Conservation (phyloP, 176 grass and related monocot genomes). For the Triticum timopheevii region DNA sequence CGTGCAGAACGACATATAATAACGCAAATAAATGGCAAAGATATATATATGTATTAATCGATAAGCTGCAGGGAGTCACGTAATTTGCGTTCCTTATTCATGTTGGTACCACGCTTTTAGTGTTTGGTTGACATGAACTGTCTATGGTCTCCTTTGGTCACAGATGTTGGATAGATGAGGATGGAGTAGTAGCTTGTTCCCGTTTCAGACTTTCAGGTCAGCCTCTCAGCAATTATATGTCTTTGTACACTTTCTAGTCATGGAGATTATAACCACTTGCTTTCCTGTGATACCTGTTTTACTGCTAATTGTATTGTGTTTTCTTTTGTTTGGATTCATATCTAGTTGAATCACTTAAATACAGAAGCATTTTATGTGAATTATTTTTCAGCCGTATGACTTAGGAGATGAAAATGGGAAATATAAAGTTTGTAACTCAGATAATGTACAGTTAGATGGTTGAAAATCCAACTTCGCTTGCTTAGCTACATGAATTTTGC, state of each 20-base stretch:
- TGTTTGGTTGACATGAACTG: not conserved
- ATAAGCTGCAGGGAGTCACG: not conserved
- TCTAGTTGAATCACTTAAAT: not conserved
- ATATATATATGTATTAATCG: not conserved
- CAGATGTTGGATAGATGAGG: not conserved
- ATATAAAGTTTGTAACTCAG: not conserved
- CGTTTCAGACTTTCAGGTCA: not conserved
- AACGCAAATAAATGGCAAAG: slow-evolving; percentile 3
- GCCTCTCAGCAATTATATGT: not conserved
- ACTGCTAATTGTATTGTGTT: not conserved
- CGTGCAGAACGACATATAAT: not conserved
- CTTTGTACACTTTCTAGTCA: not conserved
- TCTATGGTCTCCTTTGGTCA: not conserved
- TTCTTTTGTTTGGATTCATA: no score
- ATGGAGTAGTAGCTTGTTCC: not conserved
- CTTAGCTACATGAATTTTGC: not conserved
- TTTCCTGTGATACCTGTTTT: not conserved
- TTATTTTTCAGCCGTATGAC: not conserved
- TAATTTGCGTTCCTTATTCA: not conserved
- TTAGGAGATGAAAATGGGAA: not conserved
- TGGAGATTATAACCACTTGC: not conserved
- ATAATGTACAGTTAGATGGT: not conserved
- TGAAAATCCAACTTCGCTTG: not conserved
- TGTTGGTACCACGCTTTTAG: not conserved
- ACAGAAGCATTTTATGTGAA: not conserved